phyloP scores from a whole-genome alignment of 768 basidiomycete genomes.

The Suillus cothurnatus region DNA sequence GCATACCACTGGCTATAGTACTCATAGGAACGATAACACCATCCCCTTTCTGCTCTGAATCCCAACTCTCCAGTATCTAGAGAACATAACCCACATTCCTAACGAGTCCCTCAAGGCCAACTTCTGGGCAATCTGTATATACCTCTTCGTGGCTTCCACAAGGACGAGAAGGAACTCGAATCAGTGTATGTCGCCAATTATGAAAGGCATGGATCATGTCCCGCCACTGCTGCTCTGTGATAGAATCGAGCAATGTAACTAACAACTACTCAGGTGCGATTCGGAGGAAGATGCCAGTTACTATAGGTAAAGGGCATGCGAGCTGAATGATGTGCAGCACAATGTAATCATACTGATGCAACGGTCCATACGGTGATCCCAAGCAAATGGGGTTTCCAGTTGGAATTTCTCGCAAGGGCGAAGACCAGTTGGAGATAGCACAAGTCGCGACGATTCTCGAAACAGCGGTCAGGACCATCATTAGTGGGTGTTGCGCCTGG shows the following conservation, averaged over 20 bases:
- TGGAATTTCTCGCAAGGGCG: not conserved
- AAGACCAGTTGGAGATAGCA: not conserved
- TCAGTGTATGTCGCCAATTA: not conserved
- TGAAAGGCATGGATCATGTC: not conserved
- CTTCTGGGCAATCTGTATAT: not conserved
- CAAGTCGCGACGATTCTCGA: fast-evolving
- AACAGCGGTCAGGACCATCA: not conserved
- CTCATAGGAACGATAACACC: not conserved
- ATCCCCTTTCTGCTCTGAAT: not conserved
- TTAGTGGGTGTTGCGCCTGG: not conserved
- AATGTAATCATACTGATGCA: not conserved
- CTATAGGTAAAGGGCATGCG: not conserved
- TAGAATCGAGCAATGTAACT: not conserved
- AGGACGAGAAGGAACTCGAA: not conserved
- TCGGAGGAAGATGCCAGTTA: not conserved
- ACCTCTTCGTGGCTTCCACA: not conserved
- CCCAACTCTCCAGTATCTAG: fast-evolving
- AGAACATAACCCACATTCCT: not conserved
- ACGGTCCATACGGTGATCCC: not conserved
- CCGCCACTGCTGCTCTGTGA: not conserved
- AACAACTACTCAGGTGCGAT: not conserved
- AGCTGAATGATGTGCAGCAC: not conserved
- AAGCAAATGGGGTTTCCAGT: not conserved
- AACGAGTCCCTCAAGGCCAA: not conserved
- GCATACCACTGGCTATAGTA: not conserved